Percentiles rank a stretch among this genome's conserved stretches.
Evolutionary conservation across 768 basidiomycete genomes (phyloP).

Genomic region (Tubosaeta brunneosetosa): DNA sequence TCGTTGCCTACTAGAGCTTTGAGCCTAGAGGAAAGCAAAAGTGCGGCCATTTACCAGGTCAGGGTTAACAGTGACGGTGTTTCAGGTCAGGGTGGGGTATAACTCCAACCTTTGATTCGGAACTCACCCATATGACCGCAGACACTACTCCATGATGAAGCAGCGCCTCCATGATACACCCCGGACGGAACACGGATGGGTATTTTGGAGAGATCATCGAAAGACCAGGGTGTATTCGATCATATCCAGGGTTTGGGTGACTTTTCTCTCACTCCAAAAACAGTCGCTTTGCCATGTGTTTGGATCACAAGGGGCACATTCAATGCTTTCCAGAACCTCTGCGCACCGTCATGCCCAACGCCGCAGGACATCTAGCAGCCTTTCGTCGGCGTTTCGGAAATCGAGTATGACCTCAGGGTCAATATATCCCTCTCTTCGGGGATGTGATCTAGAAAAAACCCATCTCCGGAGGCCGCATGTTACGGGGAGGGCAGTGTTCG

Average conservation of each 20-base stretch:
- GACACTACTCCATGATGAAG: conserved; percentile 29
- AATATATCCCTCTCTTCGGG: conserved; percentile 69
- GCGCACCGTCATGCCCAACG: conserved; percentile 42
- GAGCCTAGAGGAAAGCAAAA: no score
- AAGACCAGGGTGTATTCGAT: conserved; percentile 65
- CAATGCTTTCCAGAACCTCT: conserved; percentile 71
- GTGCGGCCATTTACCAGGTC: no score
- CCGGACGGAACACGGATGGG: conserved; percentile 61
- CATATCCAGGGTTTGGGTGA: conserved; percentile 60
- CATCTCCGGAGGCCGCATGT: conserved; percentile 10
- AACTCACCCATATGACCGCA: conserved; percentile 43
- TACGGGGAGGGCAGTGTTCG: conserved; percentile 7
- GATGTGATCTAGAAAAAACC: conserved; percentile 72
- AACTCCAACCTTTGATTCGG: conserved; percentile 60
- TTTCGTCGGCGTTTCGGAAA: conserved; percentile 83
- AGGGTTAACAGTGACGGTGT: no score
- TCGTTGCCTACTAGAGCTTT: conserved; percentile 41
- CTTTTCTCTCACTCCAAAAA: conserved; percentile 3
- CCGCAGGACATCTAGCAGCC: conserved; percentile 64
- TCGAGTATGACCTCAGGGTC: conserved; percentile 83
- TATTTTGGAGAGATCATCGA: conserved; percentile 80
- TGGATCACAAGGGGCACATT: conserved; percentile 63
- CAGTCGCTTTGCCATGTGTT: conserved; percentile 9
- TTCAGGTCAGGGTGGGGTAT: conserved; percentile 55
- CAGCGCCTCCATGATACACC: conserved; percentile 29